phyloP scores from a whole-genome alignment of 139 green algal species.

The Chlorella vulgaris region DNA sequence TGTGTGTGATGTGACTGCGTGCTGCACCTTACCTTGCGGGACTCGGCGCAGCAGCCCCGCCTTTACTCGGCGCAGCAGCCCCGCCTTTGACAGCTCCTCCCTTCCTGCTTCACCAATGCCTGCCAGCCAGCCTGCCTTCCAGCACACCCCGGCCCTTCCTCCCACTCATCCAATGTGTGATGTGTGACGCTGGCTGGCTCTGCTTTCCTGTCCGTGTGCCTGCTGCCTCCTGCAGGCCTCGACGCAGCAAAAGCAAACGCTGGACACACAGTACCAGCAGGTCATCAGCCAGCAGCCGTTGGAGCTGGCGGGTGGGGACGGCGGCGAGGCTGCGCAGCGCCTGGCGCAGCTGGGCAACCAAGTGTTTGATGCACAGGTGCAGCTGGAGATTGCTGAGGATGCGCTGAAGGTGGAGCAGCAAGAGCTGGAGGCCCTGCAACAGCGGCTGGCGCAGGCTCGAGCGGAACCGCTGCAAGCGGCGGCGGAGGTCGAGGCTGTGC shows the following conservation, averaged over 20 bases:
- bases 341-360: neutral
- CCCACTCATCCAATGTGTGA: too few relatives aligned
- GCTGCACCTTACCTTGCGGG: too few relatives aligned
- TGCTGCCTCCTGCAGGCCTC: neutral
- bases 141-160: too few relatives aligned
- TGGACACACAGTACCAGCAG: neutral
- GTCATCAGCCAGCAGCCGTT: conserved; percentile 1
- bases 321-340: neutral
- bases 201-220: too few relatives aligned
- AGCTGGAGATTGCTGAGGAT: neutral
- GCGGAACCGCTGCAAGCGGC: neutral
- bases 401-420: neutral
- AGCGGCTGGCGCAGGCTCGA: neutral
- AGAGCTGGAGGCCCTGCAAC: neutral
- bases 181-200: too few relatives aligned
- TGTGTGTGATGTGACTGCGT: too few relatives aligned
- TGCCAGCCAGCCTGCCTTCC: too few relatives aligned
- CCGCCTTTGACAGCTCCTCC: too few relatives aligned
- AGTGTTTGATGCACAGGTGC: neutral
- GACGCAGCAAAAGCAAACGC: neutral
- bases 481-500: neutral
- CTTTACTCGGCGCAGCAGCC: too few relatives aligned
- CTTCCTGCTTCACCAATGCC: too few relatives aligned
- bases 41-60: too few relatives aligned
- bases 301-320: neutral